Conservation (phyloP, 768 basidiomycete species). For the Amanita polypyramis region DNA sequence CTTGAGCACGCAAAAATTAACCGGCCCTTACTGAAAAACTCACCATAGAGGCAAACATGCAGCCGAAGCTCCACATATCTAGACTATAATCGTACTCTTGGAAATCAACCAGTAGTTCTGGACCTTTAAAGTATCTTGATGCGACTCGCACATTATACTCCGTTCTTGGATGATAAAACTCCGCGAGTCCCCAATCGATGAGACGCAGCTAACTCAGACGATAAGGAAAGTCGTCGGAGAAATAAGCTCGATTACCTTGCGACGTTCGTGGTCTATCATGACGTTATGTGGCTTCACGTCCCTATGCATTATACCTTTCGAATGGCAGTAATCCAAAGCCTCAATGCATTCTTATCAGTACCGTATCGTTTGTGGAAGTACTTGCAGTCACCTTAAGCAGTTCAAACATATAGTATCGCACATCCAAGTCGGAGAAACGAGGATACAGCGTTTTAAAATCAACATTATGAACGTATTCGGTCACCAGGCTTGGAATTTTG, state of each 20-base stretch:
- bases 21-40: constrained; percentile 12
- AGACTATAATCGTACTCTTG: constrained; percentile 97
- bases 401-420: constrained; percentile 95
- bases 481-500: constrained; percentile 94
- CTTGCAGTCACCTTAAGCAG: constrained; percentile 65
- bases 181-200: constrained; percentile 98
- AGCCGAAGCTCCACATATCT: constrained; percentile 98
- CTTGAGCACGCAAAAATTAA: constrained; percentile 7
- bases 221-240: constrained; percentile 7
- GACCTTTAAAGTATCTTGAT: constrained; percentile 96
- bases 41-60: constrained; percentile 99
- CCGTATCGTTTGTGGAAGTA: background rate
- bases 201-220: constrained; percentile 59
- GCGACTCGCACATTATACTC: constrained; percentile 98
- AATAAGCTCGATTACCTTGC: constrained; percentile 49
- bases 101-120: constrained; percentile 93
- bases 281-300: constrained; percentile 99
- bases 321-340: constrained; percentile 97
- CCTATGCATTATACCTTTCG: constrained; percentile 97
- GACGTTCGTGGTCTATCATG: constrained; percentile 98
- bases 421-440: constrained; percentile 91
- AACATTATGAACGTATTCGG: constrained; percentile 96
- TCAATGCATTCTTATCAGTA: constrained; percentile 20
- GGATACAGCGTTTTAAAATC: constrained; percentile 97
- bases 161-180: constrained; percentile 96